Conservation (phyloP, 345 rosid genomes). For the Eucalyptus camaldulensis region DNA sequence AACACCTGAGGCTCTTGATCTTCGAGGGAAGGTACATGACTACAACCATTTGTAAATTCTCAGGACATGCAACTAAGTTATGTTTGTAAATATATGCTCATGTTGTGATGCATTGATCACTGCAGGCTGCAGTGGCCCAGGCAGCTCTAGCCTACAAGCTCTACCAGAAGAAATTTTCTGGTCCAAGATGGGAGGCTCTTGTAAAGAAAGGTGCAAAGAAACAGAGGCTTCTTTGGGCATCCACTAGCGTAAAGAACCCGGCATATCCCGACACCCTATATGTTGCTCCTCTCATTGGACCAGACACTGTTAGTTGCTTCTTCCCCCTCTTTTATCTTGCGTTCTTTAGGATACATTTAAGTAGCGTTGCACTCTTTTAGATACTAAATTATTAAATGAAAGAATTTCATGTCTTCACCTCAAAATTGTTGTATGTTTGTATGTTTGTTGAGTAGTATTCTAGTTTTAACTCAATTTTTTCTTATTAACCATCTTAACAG, state of each 20-base stretch:
- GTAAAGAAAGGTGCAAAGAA: constrained; percentile 97
- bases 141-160: constrained; percentile 89
- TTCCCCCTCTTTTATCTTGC: background rate
- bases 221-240: constrained; percentile 93
- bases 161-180: constrained; percentile 96
- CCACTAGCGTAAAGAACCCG: constrained; percentile 96
- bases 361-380: background rate
- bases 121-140: constrained; percentile 95
- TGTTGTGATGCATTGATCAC: background rate
- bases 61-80: background rate
- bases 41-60: background rate
- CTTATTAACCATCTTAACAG: constrained; percentile 11
- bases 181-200: constrained; percentile 95
- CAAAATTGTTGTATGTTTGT: background rate
- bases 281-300: constrained; percentile 90
- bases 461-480: background rate
- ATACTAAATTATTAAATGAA: background rate
- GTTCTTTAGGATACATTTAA: background rate
- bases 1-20: constrained; percentile 90
- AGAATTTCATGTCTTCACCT: background rate
- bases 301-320: constrained; percentile 60
- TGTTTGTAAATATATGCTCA: background rate
- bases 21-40: constrained; percentile 79
- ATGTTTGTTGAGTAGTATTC: background rate
- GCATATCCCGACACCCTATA: constrained; percentile 88